Evolutionary conservation across 1,284 basidiomycete species (phyloP), one percentile per base, ranked within the genome.

Genomic region (Omphalotus olearius): DNA sequence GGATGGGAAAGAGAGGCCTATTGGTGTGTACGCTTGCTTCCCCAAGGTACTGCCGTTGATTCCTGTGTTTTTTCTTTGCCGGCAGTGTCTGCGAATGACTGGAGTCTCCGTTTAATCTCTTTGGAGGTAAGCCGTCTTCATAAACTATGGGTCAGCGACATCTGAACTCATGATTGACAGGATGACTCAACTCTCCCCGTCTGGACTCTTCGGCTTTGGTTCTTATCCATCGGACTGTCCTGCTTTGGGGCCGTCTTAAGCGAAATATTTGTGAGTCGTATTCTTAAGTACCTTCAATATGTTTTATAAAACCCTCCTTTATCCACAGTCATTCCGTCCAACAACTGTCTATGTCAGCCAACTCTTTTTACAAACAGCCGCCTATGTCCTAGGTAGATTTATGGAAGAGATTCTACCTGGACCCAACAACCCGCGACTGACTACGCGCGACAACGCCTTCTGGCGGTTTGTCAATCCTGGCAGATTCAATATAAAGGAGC

Each of bases 401-500:
- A 53, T 71, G 45, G 66, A 69, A 53, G 57, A 60, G 26, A 35
- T 69, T 53, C 58, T 75, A 40, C 73, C 73, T 23, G 69, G 70
- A 17, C 67, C 71, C 3, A 51, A 36, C 20, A 53, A 45, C 47
- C 45, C n/a, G n/a, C 51, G 57, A 62, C 51, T 76, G 38, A 52
- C 47, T 17, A 43, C 56, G 20, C 10, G 20, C 3, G 59, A 66
- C 54, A 70, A 56, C 47, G 57, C 65, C 49, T 76, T 66, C 59
- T 78, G 66, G 74, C 55, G 59, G 3, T 64, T 62, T 39, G 57
- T 68, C 51, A 68, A 68, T 33, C 66, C 64, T 4, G 63, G 66
- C 9, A 61, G 60, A 3, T 78, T 77, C 66, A 77, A 71, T 56
- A 69, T 76, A 62, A 87, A 85, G 69, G 88, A 91, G 66, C 88